These are phyloP conservation scores for Tolypocladium guangdongense DNA, from an alignment of 2,329 filamentous ascomycete species.

Conservation along the genomic window DNA sequence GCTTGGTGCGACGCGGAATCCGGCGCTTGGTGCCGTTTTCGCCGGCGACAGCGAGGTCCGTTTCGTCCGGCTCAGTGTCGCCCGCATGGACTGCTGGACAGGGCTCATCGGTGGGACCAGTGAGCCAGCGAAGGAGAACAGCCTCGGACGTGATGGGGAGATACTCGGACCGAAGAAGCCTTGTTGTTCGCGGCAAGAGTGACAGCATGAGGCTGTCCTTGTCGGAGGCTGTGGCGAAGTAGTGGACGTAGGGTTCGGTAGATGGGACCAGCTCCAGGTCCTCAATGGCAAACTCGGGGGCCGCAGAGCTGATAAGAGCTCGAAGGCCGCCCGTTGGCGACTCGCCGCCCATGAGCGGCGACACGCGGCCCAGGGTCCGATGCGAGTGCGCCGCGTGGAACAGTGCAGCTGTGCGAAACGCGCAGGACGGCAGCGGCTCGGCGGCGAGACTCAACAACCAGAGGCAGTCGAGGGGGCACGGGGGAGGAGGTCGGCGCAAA, in stretches of 20 bases:
- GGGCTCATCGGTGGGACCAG: not conserved
- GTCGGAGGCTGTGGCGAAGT: conserved; percentile 30
- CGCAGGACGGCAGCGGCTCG: not conserved
- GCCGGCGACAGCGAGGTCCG: not conserved
- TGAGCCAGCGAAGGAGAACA: conserved; percentile 33
- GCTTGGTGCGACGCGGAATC: not conserved
- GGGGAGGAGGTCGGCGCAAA: not conserved
- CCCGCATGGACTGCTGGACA: not conserved
- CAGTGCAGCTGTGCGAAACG: not conserved
- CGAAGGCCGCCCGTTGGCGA: conserved; percentile 13
- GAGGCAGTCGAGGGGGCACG: not conserved
- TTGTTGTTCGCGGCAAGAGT: conserved; percentile 29
- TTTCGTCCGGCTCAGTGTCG: not conserved
- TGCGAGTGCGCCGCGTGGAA: not conserved
- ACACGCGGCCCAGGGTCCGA: not conserved
- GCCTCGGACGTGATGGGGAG: conserved; percentile 33
- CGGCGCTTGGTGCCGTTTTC: not conserved
- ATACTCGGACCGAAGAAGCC: conserved; percentile 36
- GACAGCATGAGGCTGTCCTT: conserved; percentile 29
- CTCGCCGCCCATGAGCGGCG: conserved; percentile 10
- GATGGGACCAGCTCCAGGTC: conserved; percentile 21
- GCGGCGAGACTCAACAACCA: not conserved
- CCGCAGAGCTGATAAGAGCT: conserved; percentile 12
- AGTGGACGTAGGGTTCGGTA: conserved; percentile 28
- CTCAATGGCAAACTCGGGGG: conserved; percentile 12